These are phyloP conservation scores for Ilex asprella DNA, from an alignment of 257 asterid genomes.

Conservation along the genomic window DNA sequence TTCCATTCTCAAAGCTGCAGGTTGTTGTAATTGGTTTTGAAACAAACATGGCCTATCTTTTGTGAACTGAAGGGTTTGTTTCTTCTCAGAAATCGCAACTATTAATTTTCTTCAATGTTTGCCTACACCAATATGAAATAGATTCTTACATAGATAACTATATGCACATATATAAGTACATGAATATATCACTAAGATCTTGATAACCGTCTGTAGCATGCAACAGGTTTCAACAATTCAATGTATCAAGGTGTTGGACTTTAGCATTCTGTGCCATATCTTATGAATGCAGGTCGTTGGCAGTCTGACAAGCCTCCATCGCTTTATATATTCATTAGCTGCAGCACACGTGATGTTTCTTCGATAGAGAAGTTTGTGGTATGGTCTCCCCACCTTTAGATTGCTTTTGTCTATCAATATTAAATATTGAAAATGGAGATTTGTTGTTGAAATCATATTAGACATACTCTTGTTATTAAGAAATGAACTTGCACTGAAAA, in stretches of 20 bases:
- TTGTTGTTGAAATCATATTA: too few species aligned
- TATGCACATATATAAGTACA: background rate
- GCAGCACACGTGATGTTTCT: slow-evolving; percentile 83
- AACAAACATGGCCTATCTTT: too few species aligned
- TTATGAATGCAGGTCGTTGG: slow-evolving; percentile 71
- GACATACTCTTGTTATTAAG: too few species aligned
- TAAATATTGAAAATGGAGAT: background rate
- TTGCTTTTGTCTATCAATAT: background rate
- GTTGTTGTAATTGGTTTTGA: too few species aligned
- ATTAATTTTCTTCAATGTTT: background rate
- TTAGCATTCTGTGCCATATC: slow-evolving; percentile 8
- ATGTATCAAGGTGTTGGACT: background rate
- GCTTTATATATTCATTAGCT: slow-evolving; percentile 71
- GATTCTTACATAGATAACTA: background rate
- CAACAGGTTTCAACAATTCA: background rate
- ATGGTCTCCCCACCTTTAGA: slow-evolving; percentile 28
- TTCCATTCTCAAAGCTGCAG: too few species aligned
- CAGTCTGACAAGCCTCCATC: slow-evolving; percentile 73
- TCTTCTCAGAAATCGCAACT: background rate
- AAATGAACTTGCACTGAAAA: too few species aligned
- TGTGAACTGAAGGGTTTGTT: too few species aligned
- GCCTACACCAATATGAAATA: background rate
- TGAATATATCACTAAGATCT: background rate
- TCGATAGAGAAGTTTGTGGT: slow-evolving; percentile 90
- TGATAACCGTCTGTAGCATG: background rate